Evolutionary conservation across 345 rosid species (phyloP).

Genomic region (Eucalyptus melliodora): DNA sequence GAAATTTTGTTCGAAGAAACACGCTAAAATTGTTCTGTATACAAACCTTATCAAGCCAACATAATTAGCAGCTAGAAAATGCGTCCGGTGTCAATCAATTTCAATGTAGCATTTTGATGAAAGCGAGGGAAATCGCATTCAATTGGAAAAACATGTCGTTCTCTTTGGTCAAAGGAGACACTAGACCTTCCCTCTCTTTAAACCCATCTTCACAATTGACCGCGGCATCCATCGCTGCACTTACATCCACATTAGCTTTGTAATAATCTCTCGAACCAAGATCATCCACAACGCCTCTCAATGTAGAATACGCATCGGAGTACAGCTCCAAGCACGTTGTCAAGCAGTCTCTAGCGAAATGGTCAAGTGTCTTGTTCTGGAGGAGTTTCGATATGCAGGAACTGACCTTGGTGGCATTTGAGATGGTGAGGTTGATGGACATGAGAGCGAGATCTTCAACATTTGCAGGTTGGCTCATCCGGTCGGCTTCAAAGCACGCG

Average conservation of each 20-base stretch:
- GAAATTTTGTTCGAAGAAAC: background rate
- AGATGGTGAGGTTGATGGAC: constrained; percentile 34
- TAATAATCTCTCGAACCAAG: constrained; percentile 13
- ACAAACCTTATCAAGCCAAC: background rate
- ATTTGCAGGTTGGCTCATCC: constrained; percentile 10
- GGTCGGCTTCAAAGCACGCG: constrained; percentile 21
- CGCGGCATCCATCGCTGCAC: constrained; percentile 34
- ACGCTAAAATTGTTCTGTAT: background rate
- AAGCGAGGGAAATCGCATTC: constrained; percentile 17
- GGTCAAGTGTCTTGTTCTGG: constrained; percentile 2
- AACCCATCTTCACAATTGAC: constrained; percentile 44
- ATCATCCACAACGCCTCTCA: constrained; percentile 20
- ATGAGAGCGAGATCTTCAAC: constrained; percentile 23
- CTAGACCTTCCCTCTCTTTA: constrained; percentile 15
- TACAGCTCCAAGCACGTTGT: constrained; percentile 34
- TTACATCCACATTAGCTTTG: constrained; percentile 19
- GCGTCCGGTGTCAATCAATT: background rate
- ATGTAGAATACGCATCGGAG: constrained; percentile 13
- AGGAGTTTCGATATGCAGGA: constrained; percentile 15
- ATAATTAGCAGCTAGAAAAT: background rate
- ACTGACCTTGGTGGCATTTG: constrained; percentile 29
- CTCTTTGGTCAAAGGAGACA: constrained; percentile 31
- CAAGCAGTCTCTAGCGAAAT: constrained; percentile 18
- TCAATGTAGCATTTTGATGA: constrained; percentile 13
- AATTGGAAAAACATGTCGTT: constrained; percentile 18